Conservation (phyloP, 2,329 filamentous ascomycete species). For the Aspergillus ibericus region DNA sequence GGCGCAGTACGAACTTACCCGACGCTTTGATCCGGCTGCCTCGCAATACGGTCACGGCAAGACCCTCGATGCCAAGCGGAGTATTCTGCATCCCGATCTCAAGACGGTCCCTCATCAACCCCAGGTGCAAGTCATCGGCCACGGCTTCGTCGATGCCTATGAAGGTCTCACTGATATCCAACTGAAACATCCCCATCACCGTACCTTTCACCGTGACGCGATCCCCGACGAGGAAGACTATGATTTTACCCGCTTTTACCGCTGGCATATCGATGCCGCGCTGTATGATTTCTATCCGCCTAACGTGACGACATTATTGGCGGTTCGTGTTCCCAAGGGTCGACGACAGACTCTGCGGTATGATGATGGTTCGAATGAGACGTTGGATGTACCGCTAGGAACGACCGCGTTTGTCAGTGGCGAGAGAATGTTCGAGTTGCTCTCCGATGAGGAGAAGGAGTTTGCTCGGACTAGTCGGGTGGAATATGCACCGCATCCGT, state of each 20-base stretch:
- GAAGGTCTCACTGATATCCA: constrained; percentile 69
- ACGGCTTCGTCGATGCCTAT: constrained; percentile 67
- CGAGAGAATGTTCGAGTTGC: constrained; percentile 67
- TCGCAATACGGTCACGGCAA: constrained; percentile 74
- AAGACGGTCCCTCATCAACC: constrained; percentile 79
- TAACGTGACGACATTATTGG: constrained; percentile 69
- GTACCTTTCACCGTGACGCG: constrained; percentile 68
- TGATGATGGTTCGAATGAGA: constrained; percentile 68
- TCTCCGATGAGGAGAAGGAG: constrained; percentile 65
- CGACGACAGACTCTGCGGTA: constrained; percentile 68
- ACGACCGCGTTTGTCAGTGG: constrained; percentile 75
- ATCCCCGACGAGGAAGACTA: constrained; percentile 64
- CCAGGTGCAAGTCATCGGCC: constrained; percentile 78
- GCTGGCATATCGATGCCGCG: constrained; percentile 80
- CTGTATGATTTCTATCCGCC: constrained; percentile 75
- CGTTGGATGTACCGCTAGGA: constrained; percentile 67
- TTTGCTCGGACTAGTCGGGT: constrained; percentile 67
- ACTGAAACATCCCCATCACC: constrained; percentile 74
- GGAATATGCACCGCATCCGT: constrained; percentile 77
- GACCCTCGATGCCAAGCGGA: constrained; percentile 65
- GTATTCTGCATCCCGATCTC: constrained; percentile 73
- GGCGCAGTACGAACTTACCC: constrained; percentile 73
- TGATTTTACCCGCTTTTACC: constrained; percentile 63
- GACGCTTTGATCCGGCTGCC: constrained; percentile 67
- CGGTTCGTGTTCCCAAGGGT: constrained; percentile 69